These are phyloP conservation scores for Daldinia grandis DNA, from an alignment of 495 filamentous ascomycete species.

Conservation along the genomic window DNA sequence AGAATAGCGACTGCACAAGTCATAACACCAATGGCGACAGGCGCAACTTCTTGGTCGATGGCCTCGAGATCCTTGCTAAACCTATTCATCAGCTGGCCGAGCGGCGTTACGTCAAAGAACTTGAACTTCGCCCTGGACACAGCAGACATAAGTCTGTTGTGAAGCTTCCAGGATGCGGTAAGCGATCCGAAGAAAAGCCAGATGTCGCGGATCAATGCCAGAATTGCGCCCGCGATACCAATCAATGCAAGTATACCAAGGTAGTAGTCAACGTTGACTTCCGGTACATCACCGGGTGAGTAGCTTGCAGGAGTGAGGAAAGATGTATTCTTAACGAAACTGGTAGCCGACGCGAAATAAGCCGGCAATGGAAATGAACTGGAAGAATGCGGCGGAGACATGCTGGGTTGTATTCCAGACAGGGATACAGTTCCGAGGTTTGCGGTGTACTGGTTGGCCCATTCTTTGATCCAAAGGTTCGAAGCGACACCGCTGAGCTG, in stretches of 20 bases:
- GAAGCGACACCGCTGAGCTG: slow-evolving; percentile 85
- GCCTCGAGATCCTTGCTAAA: slow-evolving; percentile 98
- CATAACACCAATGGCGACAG: slow-evolving; percentile 76
- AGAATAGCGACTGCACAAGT: slow-evolving; percentile 69
- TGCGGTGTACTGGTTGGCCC: slow-evolving; percentile 68
- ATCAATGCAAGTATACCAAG: slow-evolving; percentile 83
- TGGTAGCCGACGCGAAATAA: slow-evolving; percentile 50
- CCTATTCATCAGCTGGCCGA: slow-evolving; percentile 97
- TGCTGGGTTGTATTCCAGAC: slow-evolving; percentile 42
- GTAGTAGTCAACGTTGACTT: slow-evolving; percentile 86
- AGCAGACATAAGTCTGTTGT: slow-evolving; percentile 77
- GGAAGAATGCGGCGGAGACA: slow-evolving; percentile 47
- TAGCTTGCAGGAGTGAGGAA: slow-evolving; percentile 37
- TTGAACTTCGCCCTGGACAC: slow-evolving; percentile 91
- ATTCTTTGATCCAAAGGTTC: slow-evolving; percentile 93
- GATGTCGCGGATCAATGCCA: slow-evolving; percentile 81
- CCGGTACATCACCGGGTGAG: slow-evolving; percentile 47
- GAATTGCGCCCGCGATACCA: slow-evolving; percentile 72
- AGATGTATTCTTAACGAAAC: slow-evolving; percentile 42
- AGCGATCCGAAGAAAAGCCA: slow-evolving; percentile 94
- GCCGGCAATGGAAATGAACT: slow-evolving; percentile 36
- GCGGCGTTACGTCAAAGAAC: slow-evolving; percentile 97
- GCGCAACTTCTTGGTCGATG: slow-evolving; percentile 94
- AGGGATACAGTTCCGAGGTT: slow-evolving; percentile 41
- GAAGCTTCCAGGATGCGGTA: slow-evolving; percentile 85